phyloP scores from a whole-genome alignment of 1,284 basidiomycete species.

The Cutaneotrichosporon spelunceum region DNA sequence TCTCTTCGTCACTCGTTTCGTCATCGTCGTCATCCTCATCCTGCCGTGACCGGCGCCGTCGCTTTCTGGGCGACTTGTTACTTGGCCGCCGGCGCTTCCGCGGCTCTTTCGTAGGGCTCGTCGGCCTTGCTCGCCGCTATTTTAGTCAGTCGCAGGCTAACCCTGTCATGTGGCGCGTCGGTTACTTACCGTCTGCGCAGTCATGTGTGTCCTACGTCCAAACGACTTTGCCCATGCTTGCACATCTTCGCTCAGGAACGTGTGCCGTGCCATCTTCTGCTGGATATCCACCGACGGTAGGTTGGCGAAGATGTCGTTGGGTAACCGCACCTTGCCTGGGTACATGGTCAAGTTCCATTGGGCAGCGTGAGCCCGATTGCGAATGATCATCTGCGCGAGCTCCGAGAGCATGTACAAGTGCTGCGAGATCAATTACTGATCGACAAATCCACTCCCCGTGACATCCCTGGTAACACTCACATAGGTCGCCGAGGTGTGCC shows the following conservation, averaged over 20 bases:
- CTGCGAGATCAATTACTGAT: slow-evolving; percentile 52
- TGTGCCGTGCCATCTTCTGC: slow-evolving; percentile 26
- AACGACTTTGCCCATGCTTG: slow-evolving; percentile 27
- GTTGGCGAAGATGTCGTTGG: slow-evolving; percentile 69
- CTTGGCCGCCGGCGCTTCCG: slow-evolving; percentile 13
- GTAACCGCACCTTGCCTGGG: slow-evolving; percentile 75
- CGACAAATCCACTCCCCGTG: not conserved
- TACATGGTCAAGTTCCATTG: slow-evolving; percentile 76
- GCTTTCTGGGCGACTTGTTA: slow-evolving; percentile 12
- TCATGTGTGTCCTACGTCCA: slow-evolving; percentile 23
- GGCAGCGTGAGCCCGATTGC: slow-evolving; percentile 61
- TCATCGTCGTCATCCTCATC: slow-evolving; percentile 14
- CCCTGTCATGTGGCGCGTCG: not conserved
- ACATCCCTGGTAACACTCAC: slow-evolving; percentile 9
- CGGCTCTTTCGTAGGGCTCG: slow-evolving; percentile 5
- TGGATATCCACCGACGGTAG: slow-evolving; percentile 32
- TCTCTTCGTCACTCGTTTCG: slow-evolving; percentile 9
- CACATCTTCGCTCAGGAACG: slow-evolving; percentile 37
- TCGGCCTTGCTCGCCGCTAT: slow-evolving; percentile 2
- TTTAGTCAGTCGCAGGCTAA: not conserved
- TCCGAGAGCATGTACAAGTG: slow-evolving; percentile 87
- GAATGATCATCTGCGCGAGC: slow-evolving; percentile 81
- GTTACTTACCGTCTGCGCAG: slow-evolving; percentile 15
- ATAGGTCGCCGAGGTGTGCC: slow-evolving; percentile 12
- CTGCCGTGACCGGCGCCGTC: slow-evolving; percentile 6